Conservation (phyloP, 1,139 yeast species). For the Scheffersomyces segobiensis region DNA sequence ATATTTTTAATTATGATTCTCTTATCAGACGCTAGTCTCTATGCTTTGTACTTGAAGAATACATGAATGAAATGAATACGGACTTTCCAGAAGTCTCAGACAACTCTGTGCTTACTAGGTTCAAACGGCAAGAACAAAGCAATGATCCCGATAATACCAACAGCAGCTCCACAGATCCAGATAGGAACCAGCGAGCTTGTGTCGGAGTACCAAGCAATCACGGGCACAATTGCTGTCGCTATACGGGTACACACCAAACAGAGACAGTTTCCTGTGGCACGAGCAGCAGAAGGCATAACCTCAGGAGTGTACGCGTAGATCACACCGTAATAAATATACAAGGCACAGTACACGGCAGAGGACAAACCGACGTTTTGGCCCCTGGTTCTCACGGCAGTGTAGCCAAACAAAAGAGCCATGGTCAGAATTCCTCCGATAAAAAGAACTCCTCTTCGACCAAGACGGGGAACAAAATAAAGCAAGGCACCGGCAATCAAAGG, state of each 20-base stretch:
- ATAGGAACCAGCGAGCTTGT: constrained; percentile 50
- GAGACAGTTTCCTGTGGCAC: constrained; percentile 58
- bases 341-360: constrained; percentile 49
- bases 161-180: constrained; percentile 59
- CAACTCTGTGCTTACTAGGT: constrained; percentile 28
- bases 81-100: constrained; percentile 5
- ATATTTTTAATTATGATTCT: no score
- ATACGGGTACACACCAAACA: constrained; percentile 49
- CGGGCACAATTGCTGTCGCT: constrained; percentile 52
- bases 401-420: constrained; percentile 58
- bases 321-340: constrained; percentile 55
- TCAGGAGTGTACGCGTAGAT: constrained; percentile 62
- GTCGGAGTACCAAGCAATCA: constrained; percentile 49
- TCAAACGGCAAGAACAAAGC: constrained; percentile 51
- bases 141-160: constrained; percentile 43
- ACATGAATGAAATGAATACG: neutral
- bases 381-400: constrained; percentile 52
- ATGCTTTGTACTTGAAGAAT: neutral
- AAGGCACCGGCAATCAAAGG: constrained; percentile 53
- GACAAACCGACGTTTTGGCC: constrained; percentile 55
- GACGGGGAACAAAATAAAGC: constrained; percentile 39
- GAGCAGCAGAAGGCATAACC: constrained; percentile 54
- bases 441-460: constrained; percentile 60
- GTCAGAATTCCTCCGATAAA: constrained; percentile 51
- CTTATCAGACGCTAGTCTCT: no score